Percentiles rank a stretch among this genome's conserved stretches.
These are phyloP conservation scores for Mycena kentingensis DNA, from an alignment of 768 basidiomycete genomes.

Conservation along the genomic window DNA sequence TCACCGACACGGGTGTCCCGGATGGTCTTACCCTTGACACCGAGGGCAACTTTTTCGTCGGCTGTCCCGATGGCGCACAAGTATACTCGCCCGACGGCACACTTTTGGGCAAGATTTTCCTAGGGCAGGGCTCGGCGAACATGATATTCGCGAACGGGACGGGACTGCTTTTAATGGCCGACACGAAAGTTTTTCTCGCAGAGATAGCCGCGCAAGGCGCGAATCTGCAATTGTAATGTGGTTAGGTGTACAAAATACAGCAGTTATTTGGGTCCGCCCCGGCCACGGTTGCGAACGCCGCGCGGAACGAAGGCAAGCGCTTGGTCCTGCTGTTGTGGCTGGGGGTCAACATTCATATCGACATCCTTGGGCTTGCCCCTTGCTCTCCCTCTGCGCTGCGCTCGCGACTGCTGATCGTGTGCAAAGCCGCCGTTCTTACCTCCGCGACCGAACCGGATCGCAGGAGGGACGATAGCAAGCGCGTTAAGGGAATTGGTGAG, in stretches of 20 bases:
- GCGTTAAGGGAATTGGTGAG: constrained; percentile 50
- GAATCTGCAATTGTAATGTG: neutral
- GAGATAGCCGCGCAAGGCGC: constrained; percentile 43
- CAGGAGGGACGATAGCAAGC: constrained; percentile 63
- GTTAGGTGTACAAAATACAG: neutral
- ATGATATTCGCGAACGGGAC: constrained; percentile 41
- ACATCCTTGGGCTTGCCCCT: constrained; percentile 17
- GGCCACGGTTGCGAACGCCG: constrained; percentile 14
- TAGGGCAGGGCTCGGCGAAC: constrained; percentile 12
- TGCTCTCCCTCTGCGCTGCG: constrained; percentile 6
- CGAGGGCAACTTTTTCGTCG: constrained; percentile 51
- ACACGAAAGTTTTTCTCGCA: constrained; percentile 50
- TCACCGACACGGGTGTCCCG: constrained; percentile 50
- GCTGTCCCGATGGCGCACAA: constrained; percentile 36
- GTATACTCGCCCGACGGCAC: constrained; percentile 39
- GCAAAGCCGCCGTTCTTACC: constrained; percentile 57
- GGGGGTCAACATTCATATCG: constrained; percentile 7
- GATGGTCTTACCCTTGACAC: constrained; percentile 56
- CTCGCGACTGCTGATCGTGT: constrained; percentile 6
- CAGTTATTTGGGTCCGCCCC: neutral
- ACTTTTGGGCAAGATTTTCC: constrained; percentile 47
- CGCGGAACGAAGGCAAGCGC: constrained; percentile 19
- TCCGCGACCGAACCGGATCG: constrained; percentile 75
- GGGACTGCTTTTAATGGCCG: constrained; percentile 46
- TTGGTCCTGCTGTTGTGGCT: neutral